phyloP scores from a whole-genome alignment of 768 basidiomycete species.

The Termitomyces sp. region DNA sequence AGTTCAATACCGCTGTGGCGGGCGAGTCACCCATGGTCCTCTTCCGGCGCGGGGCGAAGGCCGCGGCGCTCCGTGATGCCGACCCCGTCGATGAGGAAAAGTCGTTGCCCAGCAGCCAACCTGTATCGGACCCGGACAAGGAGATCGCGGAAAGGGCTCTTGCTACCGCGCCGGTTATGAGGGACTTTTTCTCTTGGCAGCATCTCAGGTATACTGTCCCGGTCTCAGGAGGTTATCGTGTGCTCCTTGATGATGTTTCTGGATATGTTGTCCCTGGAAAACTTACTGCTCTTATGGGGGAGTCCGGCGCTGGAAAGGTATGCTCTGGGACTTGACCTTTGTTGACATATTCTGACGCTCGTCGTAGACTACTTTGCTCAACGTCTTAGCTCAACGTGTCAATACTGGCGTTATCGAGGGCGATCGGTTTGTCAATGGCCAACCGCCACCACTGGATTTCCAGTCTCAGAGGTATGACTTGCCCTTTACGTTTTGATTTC shows the following conservation, averaged over 20 bases:
- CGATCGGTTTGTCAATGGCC: constrained; percentile 53
- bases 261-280: constrained; percentile 83
- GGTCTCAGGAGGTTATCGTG: constrained; percentile 39
- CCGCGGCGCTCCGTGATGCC: constrained; percentile 22
- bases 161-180: constrained; percentile 39
- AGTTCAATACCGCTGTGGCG: constrained; percentile 41
- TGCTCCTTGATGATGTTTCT: constrained; percentile 66
- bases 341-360: not conserved
- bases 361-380: constrained; percentile 49
- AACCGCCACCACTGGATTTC: constrained; percentile 50
- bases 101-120: constrained; percentile 2
- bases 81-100: constrained; percentile 37
- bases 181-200: constrained; percentile 79
- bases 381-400: constrained; percentile 50
- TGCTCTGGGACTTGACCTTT: constrained; percentile 10
- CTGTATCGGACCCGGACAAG: constrained; percentile 14
- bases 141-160: constrained; percentile 26
- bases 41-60: constrained; percentile 59
- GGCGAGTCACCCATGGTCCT: constrained; percentile 42
- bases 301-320: constrained; percentile 43
- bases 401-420: constrained; percentile 46
- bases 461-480: constrained; percentile 50
- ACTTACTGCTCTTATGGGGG: constrained; percentile 75
- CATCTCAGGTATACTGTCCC: constrained; percentile 64
- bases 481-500: not conserved